Conservation (phyloP, 2,329 filamentous ascomycete genomes). For the Penicillium olsonii region DNA sequence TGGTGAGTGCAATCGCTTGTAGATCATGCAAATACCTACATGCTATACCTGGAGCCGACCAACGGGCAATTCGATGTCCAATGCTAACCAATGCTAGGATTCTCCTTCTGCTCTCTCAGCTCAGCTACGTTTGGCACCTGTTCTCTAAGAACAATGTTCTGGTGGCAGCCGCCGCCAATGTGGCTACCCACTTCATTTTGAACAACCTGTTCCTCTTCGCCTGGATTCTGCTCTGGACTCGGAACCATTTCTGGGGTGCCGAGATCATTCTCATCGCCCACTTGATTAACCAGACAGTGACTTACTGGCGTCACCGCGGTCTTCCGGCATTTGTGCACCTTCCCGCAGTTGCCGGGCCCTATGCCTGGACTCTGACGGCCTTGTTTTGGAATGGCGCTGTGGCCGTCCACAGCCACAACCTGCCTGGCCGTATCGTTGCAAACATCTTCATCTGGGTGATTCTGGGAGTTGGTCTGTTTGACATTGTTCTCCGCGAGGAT, state of each 20-base stretch:
- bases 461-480: slow-evolving; percentile 73
- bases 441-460: slow-evolving; percentile 89
- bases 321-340: slow-evolving; percentile 75
- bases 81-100: slow-evolving; percentile 54
- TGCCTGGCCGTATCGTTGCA: slow-evolving; percentile 75
- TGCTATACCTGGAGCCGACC: no score
- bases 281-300: slow-evolving; percentile 74
- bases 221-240: slow-evolving; percentile 82
- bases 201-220: slow-evolving; percentile 82
- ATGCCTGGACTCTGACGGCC: slow-evolving; percentile 83
- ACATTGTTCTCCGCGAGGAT: slow-evolving; percentile 72
- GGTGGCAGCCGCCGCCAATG: slow-evolving; percentile 70
- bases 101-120: slow-evolving; percentile 72
- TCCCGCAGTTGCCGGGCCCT: slow-evolving; percentile 72
- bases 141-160: slow-evolving; percentile 67
- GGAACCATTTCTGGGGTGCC: slow-evolving; percentile 71
- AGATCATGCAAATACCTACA: neutral
- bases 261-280: slow-evolving; percentile 77
- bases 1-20: slow-evolving; percentile 56
- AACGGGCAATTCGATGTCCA: no score
- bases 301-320: slow-evolving; percentile 78
- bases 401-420: slow-evolving; percentile 67
- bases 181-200: slow-evolving; percentile 80
- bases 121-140: slow-evolving; percentile 73
- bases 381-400: slow-evolving; percentile 89